Base-by-base conservation (phyloP, 1,284 basidiomycete genomes). In the Cryptococcus amylolentus region DNA sequence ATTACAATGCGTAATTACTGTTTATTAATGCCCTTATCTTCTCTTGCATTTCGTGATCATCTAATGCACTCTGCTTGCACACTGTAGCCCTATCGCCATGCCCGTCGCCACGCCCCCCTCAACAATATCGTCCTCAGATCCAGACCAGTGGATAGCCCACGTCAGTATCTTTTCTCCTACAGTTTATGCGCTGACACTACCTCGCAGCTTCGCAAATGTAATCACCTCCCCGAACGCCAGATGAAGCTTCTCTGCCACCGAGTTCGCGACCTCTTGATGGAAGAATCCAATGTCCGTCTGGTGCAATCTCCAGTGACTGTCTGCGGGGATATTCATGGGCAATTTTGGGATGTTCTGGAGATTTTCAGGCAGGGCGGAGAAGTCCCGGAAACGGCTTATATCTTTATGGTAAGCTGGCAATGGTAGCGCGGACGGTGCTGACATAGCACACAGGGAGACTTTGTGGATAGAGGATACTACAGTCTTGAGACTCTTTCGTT, bases 381-480 rank as follows among this genome's bases (percentile, higher is more conserved):
- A 67, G 84, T 89, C 0, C 91, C 91, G 3, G 87, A 86, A 58
- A 97, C 91, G 60, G 91, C 89, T 69, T 98, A 98, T 77, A 91
- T 98, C 60, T 97, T 98, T 75, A 98, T 98, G 94, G 92, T 88
- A 57, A 61, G 78, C 69, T 4, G 23, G 28, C 18, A 27, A 43
- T 26, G 4, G n/a, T 37, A 31, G n/a, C 5, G 14, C 1, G 48
- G 14, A 37, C n/a, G 35, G 7, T 42, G 39, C 35, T 20, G 49
- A 27, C 38, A 18, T 8, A 10, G 37, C 23, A 26, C 12, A 35
- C 72, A 95, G 92, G 94, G 94, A 52, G 94, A 98, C 77, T 98
- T 98, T 78, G 94, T 98, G 39, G 95, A 98, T 79, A 82, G 94
- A 60, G 95, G 95, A 12, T 92, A 96, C 76, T 97, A 97, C 73